Percentiles rank a stretch among this genome's conserved stretches.
phyloP scores from a whole-genome alignment of 177 flowering plant species.

The Vitis hybrid region DNA sequence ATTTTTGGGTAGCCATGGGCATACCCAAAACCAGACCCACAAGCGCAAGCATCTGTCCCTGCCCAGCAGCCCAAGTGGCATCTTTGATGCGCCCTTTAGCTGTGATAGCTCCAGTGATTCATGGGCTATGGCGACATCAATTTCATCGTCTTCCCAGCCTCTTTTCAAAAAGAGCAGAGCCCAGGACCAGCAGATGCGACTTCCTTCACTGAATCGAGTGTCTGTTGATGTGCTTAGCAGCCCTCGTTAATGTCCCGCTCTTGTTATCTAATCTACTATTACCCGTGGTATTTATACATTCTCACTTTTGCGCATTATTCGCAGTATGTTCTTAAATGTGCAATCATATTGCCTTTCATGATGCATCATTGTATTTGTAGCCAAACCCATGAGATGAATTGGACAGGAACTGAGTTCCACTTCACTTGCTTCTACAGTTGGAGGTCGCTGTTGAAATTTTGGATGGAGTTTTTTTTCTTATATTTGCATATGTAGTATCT shows the following conservation, averaged over 20 bases:
- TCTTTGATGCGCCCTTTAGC: slow-evolving; percentile 35
- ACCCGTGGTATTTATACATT: slow-evolving; percentile 17
- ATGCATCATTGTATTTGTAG: slow-evolving; percentile 4
- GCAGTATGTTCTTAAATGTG: slow-evolving; percentile 6
- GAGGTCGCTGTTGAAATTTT: slow-evolving; percentile 8
- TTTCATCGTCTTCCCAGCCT: slow-evolving; percentile 27
- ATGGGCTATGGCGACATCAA: slow-evolving; percentile 24
- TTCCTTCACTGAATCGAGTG: slow-evolving; percentile 38
- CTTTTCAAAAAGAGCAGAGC: slow-evolving; percentile 36
- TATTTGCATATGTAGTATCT: not conserved
- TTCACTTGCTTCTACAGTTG: slow-evolving; percentile 6
- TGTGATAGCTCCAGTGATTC: slow-evolving; percentile 41
- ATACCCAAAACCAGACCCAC: slow-evolving; percentile 8
- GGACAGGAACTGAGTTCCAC: slow-evolving; percentile 6
- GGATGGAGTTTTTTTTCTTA: slow-evolving; percentile 1
- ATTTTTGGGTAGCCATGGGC: slow-evolving; percentile 20
- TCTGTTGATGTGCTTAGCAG: slow-evolving; percentile 45
- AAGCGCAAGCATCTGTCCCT: slow-evolving; percentile 41
- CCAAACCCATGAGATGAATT: slow-evolving; percentile 16
- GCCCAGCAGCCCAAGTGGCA: slow-evolving; percentile 42
- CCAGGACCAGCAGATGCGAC: slow-evolving; percentile 51
- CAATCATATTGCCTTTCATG: slow-evolving; percentile 10
- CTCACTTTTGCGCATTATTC: slow-evolving; percentile 13
- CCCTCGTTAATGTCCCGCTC: slow-evolving; percentile 27
- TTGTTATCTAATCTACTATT: slow-evolving; percentile 17